These are phyloP conservation scores for Fraxinus xanthoxyloides DNA, from an alignment of 305 asterid genomes.

Conservation along the genomic window DNA sequence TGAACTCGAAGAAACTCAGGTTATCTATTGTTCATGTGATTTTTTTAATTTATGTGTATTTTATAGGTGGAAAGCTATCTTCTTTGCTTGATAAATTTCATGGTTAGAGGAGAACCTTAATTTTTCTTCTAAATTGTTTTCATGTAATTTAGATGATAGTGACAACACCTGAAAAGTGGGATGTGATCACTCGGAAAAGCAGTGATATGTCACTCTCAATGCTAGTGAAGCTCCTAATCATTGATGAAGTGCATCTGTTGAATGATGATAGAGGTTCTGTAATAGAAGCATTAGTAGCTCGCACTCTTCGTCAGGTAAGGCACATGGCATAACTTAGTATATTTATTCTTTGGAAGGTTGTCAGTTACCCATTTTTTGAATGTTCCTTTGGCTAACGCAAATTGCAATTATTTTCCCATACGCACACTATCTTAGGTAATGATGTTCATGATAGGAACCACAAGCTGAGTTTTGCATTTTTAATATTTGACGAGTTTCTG, in stretches of 20 bases:
- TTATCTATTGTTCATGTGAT: constrained; percentile 29
- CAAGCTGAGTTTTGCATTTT: not conserved
- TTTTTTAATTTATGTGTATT: constrained; percentile 4
- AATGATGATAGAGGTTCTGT: constrained; percentile 98
- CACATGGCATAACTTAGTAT: constrained; percentile 23
- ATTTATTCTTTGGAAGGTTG: constrained; percentile 8
- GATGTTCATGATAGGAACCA: not conserved
- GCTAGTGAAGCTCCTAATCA: constrained; percentile 97
- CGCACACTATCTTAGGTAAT: not conserved
- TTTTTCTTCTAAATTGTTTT: constrained; percentile 11
- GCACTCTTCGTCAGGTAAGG: constrained; percentile 94
- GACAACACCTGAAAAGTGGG: constrained; percentile 99
- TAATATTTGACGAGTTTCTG: not conserved
- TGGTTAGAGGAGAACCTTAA: constrained; percentile 6
- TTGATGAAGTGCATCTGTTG: constrained; percentile 94
- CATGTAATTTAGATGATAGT: constrained; percentile 81
- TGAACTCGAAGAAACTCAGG: constrained; percentile 98
- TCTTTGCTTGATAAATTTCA: constrained; percentile 26
- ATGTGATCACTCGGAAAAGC: constrained; percentile 96
- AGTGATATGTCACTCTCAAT: constrained; percentile 92
- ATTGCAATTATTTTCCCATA: not conserved
- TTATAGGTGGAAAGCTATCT: not conserved
- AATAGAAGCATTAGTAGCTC: constrained; percentile 95
- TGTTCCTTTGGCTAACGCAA: not conserved
- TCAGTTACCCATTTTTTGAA: not conserved